phyloP scores from a whole-genome alignment of 2,329 filamentous ascomycete species.

The Pyrenophora seminiperda region DNA sequence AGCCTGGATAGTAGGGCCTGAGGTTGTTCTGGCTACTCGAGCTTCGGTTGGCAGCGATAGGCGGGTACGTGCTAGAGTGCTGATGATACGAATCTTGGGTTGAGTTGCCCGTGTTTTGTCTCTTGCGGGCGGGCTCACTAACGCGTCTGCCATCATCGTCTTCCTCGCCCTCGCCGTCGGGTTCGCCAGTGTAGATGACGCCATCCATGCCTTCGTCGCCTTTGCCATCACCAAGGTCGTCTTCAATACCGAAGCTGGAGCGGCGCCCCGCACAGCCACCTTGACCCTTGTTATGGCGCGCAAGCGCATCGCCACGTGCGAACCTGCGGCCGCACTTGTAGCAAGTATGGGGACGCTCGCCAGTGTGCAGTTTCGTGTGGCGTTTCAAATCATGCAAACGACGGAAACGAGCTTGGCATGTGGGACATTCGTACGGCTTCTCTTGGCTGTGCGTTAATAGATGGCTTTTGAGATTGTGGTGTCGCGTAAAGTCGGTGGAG shows the following conservation, averaged over 20 bases:
- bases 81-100: constrained; percentile 66
- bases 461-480: constrained; percentile 97
- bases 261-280: constrained; percentile 92
- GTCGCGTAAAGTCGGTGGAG: constrained; percentile 92
- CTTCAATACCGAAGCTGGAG: constrained; percentile 81
- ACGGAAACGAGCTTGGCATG: constrained; percentile 91
- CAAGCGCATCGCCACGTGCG: constrained; percentile 90
- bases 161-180: constrained; percentile 66
- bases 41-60: constrained; percentile 57
- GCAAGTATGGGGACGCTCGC: constrained; percentile 93
- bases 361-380: constrained; percentile 94
- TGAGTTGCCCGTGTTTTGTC: constrained; percentile 64
- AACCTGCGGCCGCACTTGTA: constrained; percentile 94
- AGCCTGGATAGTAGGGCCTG: constrained; percentile 44
- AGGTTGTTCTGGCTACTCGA: constrained; percentile 37
- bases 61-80: constrained; percentile 76
- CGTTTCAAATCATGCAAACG: constrained; percentile 93
- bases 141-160: constrained; percentile 58
- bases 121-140: constrained; percentile 75
- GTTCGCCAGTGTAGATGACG: constrained; percentile 60
- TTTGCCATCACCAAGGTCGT: constrained; percentile 62
- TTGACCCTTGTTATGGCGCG: constrained; percentile 92
- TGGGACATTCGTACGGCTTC: constrained; percentile 92
- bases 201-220: constrained; percentile 67
- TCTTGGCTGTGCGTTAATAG: constrained; percentile 97